phyloP scores from a whole-genome alignment of 345 rosid species.

The Conringia planisiliqua region DNA sequence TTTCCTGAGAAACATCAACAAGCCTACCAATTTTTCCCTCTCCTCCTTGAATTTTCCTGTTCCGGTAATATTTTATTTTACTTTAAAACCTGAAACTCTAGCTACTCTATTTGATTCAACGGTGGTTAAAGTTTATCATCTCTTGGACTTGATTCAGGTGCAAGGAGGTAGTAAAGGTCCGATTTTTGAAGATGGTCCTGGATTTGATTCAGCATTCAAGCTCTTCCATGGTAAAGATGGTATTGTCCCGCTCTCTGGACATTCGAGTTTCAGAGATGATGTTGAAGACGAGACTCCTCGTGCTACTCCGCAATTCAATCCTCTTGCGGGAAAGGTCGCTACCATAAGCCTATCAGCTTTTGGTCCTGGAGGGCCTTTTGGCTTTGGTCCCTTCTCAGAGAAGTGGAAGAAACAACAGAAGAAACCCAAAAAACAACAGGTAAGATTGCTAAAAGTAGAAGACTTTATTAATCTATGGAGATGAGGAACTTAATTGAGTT shows the following conservation, averaged over 20 bases:
- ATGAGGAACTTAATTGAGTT: neutral
- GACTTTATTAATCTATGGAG: neutral
- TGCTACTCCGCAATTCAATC: slow-evolving; percentile 61
- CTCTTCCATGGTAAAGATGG: slow-evolving; percentile 90
- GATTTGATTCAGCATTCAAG: slow-evolving; percentile 64
- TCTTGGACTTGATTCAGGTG: slow-evolving; percentile 28
- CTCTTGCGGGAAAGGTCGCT: slow-evolving; percentile 63
- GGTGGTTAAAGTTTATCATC: neutral
- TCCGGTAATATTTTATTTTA: slow-evolving; percentile 35
- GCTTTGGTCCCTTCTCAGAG: slow-evolving; percentile 64
- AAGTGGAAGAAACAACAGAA: slow-evolving; percentile 64
- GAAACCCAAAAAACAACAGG: slow-evolving; percentile 66
- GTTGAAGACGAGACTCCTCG: slow-evolving; percentile 23
- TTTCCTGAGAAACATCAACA: slow-evolving; percentile 74
- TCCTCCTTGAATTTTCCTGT: slow-evolving; percentile 44
- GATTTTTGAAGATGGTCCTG: slow-evolving; percentile 85
- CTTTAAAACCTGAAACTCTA: neutral
- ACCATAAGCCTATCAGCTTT: slow-evolving; percentile 79
- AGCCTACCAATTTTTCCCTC: slow-evolving; percentile 66
- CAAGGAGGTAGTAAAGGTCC: slow-evolving; percentile 71
- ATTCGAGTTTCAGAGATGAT: slow-evolving; percentile 29
- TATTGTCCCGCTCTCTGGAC: slow-evolving; percentile 63
- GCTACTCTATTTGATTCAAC: neutral
- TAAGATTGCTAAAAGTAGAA: slow-evolving; percentile 13
- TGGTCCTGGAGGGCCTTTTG: slow-evolving; percentile 73